Percentiles rank a stretch among this genome's conserved stretches.
phyloP scores from a whole-genome alignment of 83 land plant genomes.

The Diphasiastrum complanatum region DNA sequence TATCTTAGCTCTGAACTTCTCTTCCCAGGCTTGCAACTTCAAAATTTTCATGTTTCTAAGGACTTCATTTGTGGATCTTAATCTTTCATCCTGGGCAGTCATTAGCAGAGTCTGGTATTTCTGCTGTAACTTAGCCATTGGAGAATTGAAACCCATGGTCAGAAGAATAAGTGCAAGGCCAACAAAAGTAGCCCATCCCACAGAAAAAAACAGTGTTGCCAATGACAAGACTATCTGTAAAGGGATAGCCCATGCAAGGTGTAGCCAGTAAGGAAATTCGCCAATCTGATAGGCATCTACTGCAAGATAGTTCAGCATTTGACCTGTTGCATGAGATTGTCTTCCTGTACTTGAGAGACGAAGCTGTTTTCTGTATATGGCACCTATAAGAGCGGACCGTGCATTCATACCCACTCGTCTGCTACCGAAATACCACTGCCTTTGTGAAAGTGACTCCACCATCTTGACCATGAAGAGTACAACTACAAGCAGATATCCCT shows the following conservation, averaged over 20 bases:
- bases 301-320: slow-evolving; percentile 70
- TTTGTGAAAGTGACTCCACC: slow-evolving; percentile 54
- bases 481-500: slow-evolving; percentile 35
- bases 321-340: slow-evolving; percentile 51
- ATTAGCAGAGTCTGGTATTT: slow-evolving; percentile 43
- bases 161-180: slow-evolving; percentile 43
- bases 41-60: slow-evolving; percentile 68
- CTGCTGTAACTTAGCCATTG: slow-evolving; percentile 45
- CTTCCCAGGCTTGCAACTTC: slow-evolving; percentile 37
- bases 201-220: slow-evolving; percentile 37
- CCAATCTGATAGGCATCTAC: slow-evolving; percentile 70
- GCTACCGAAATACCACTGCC: slow-evolving; percentile 57
- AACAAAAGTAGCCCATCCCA: slow-evolving; percentile 50
- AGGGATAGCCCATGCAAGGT: slow-evolving; percentile 45
- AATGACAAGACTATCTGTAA: slow-evolving; percentile 45
- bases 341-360: slow-evolving; percentile 49
- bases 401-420: slow-evolving; percentile 58
- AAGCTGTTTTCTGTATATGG: slow-evolving; percentile 59
- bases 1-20: neutral
- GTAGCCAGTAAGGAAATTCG: slow-evolving; percentile 57
- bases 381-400: slow-evolving; percentile 61
- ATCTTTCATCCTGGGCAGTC: slow-evolving; percentile 53
- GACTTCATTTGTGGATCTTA: slow-evolving; percentile 50
- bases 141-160: slow-evolving; percentile 32
- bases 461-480: slow-evolving; percentile 41